Percentiles rank a stretch among this genome's conserved stretches.
These are phyloP conservation scores for Cylindrodendrum hubeiense DNA, from an alignment of 2,329 filamentous ascomycete genomes.

Conservation along the genomic window DNA sequence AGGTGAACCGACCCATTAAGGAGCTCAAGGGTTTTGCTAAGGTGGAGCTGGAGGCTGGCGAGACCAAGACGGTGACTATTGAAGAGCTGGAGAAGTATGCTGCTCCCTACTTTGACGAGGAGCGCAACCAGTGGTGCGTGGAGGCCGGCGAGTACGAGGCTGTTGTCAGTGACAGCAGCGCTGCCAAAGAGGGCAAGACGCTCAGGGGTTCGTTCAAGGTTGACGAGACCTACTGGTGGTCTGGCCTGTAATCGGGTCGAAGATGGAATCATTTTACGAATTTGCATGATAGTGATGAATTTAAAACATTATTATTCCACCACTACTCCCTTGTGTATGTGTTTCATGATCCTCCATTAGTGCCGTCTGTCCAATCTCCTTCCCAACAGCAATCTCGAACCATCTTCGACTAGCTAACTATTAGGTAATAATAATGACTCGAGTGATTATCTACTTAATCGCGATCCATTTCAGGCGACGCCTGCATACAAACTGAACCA, in stretches of 20 bases:
- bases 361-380: too few relatives aligned
- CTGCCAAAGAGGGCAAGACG: constrained; percentile 57
- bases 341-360: neutral
- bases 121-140: constrained; percentile 72
- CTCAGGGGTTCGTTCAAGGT: constrained; percentile 68
- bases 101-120: constrained; percentile 78
- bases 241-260: constrained; percentile 61
- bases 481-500: neutral
- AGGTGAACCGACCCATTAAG: constrained; percentile 68
- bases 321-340: neutral
- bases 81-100: constrained; percentile 72
- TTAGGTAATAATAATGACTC: neutral
- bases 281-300: neutral
- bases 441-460: neutral
- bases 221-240: constrained; percentile 75
- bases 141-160: constrained; percentile 76
- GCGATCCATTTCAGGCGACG: neutral
- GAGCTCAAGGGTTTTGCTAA: constrained; percentile 77
- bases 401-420: neutral
- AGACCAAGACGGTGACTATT: constrained; percentile 69
- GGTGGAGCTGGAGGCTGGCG: constrained; percentile 70
- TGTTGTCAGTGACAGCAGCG: constrained; percentile 70
- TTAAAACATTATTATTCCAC: neutral
- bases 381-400: neutral
- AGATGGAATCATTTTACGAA: neutral